These are phyloP conservation scores for Globisporangium viniferum DNA, from an alignment of 352 stramenopile species.

Conservation along the genomic window DNA sequence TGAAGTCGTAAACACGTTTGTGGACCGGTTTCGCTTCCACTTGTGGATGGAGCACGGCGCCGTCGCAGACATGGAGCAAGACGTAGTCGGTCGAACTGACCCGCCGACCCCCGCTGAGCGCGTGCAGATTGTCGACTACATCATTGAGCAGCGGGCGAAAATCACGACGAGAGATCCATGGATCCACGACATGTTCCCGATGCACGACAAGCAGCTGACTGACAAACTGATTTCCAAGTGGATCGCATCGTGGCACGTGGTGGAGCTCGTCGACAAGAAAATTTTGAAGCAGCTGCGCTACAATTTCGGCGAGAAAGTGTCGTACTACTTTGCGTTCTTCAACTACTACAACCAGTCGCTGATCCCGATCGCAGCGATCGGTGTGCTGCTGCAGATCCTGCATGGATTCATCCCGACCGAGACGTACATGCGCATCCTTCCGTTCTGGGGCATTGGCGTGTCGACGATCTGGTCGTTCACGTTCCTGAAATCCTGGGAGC, in stretches of 20 bases:
- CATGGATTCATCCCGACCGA: constrained; percentile 51
- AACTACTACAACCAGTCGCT: constrained; percentile 82
- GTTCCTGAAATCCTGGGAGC: constrained; percentile 84
- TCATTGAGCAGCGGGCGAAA: constrained; percentile 74
- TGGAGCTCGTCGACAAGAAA: constrained; percentile 55
- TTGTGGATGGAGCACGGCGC: constrained; percentile 81
- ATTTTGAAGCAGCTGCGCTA: constrained; percentile 61
- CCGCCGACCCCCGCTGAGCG: constrained; percentile 72
- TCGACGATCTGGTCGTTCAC: constrained; percentile 79
- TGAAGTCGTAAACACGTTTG: constrained; percentile 52
- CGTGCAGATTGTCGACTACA: constrained; percentile 83
- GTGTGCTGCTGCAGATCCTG: constrained; percentile 54
- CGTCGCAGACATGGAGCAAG: constrained; percentile 73
- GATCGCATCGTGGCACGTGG: constrained; percentile 58
- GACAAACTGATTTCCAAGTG: constrained; percentile 67
- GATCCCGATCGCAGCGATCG: constrained; percentile 66
- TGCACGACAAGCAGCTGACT: constrained; percentile 72
- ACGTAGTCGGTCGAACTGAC: constrained; percentile 54
- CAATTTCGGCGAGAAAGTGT: constrained; percentile 86
- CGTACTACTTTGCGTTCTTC: constrained; percentile 87
- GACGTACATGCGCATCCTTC: constrained; percentile 75
- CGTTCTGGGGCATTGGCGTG: constrained; percentile 80
- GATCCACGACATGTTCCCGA: constrained; percentile 83
- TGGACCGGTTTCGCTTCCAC: constrained; percentile 65
- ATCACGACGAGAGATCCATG: constrained; percentile 53